Evolutionary conservation across 345 rosid genomes (phyloP).

Genomic region (Linum tenue): DNA sequence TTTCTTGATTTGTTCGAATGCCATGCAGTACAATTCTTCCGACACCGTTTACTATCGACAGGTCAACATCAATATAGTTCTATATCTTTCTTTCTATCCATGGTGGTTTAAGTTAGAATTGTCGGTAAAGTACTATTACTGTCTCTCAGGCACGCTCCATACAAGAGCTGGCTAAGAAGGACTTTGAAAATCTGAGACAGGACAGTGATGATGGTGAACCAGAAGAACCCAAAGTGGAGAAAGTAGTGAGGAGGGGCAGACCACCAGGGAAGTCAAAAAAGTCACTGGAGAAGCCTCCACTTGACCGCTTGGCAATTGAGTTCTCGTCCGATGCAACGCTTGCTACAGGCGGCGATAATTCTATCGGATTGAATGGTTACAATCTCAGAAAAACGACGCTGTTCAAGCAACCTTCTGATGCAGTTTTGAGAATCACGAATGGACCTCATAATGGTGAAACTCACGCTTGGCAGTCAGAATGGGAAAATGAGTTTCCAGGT

Average conservation of each 20-base stretch:
- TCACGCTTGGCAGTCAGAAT: constrained; percentile 50
- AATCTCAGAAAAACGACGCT: constrained; percentile 55
- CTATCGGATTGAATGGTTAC: constrained; percentile 36
- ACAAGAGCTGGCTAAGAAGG: constrained; percentile 85
- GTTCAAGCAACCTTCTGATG: constrained; percentile 46
- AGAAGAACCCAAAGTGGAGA: constrained; percentile 31
- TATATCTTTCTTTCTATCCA: neutral
- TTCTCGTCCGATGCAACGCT: constrained; percentile 54
- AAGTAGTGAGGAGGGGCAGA: constrained; percentile 43
- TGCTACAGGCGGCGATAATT: constrained; percentile 53
- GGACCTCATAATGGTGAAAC: constrained; percentile 42
- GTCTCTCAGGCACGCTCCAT: constrained; percentile 69
- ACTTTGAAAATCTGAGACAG: constrained; percentile 82
- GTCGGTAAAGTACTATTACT: constrained; percentile 10
- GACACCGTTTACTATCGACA: constrained; percentile 88
- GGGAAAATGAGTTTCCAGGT: constrained; percentile 97
- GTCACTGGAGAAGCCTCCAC: constrained; percentile 41
- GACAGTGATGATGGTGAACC: constrained; percentile 89
- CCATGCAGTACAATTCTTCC: constrained; percentile 90
- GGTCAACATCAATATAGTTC: constrained; percentile 32
- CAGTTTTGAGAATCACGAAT: constrained; percentile 38
- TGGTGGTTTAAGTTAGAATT: constrained; percentile 1
- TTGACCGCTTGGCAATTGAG: constrained; percentile 52
- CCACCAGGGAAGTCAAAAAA: constrained; percentile 64
- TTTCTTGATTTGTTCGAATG: constrained; percentile 76